These are phyloP conservation scores for Termitomyces titanicus DNA, from an alignment of 768 basidiomycete genomes.

Conservation along the genomic window DNA sequence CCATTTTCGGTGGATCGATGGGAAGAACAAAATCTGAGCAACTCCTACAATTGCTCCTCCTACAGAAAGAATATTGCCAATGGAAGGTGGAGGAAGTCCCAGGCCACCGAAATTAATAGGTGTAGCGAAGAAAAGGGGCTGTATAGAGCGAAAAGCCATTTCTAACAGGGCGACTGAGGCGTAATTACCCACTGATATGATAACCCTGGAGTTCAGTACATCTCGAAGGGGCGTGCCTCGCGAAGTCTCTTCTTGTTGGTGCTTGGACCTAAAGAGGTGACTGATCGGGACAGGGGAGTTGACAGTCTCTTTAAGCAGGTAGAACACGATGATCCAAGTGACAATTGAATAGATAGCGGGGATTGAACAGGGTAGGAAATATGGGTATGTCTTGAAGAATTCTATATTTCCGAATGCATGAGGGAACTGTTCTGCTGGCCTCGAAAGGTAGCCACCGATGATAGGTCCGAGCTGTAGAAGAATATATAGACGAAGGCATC, in stretches of 20 bases:
- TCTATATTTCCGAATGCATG: slow-evolving; percentile 28
- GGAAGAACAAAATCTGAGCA: slow-evolving; percentile 43
- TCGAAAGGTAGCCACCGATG: slow-evolving; percentile 44
- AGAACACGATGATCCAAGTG: slow-evolving; percentile 38
- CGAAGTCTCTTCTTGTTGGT: not conserved
- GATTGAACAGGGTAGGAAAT: slow-evolving; percentile 58
- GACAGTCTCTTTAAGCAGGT: slow-evolving; percentile 43
- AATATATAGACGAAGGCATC: no score
- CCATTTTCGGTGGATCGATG: slow-evolving; percentile 16
- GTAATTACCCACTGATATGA: slow-evolving; percentile 52
- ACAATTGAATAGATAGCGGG: slow-evolving; percentile 42
- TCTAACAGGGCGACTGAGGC: slow-evolving; percentile 51
- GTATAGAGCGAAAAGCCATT: slow-evolving; percentile 52
- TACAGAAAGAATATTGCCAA: slow-evolving; percentile 55
- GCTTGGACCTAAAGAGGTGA: not conserved
- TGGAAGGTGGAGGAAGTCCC: slow-evolving; percentile 50
- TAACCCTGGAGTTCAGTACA: slow-evolving; percentile 42
- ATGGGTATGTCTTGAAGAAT: slow-evolving; percentile 45
- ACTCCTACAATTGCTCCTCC: slow-evolving; percentile 44
- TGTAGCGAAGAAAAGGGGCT: slow-evolving; percentile 65
- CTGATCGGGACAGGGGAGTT: slow-evolving; percentile 1
- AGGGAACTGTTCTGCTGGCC: slow-evolving; percentile 44
- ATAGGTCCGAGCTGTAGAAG: slow-evolving; percentile 35
- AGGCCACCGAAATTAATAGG: slow-evolving; percentile 59
- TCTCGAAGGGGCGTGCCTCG: slow-evolving; percentile 36